Percentiles rank a stretch among this genome's conserved stretches.
Evolutionary conservation across 2,329 filamentous ascomycete genomes (phyloP).

Genomic region (Thelonectria olida): DNA sequence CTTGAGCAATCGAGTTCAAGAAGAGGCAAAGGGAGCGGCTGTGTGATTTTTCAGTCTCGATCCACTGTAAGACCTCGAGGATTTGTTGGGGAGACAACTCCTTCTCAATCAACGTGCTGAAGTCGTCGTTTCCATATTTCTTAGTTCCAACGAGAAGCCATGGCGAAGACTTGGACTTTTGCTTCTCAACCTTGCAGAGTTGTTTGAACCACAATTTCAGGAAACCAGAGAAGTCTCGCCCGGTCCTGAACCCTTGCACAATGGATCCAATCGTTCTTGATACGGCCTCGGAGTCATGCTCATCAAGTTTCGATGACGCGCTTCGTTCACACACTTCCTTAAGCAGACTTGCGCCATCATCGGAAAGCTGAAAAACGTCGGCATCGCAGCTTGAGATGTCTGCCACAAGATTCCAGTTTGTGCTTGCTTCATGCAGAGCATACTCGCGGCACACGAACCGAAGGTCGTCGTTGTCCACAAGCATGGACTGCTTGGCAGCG

Average conservation of each 20-base stretch:
- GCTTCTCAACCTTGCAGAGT: constrained; percentile 47
- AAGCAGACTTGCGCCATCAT: constrained; percentile 51
- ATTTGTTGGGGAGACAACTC: constrained; percentile 58
- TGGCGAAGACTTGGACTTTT: constrained; percentile 40
- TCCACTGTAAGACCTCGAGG: constrained; percentile 53
- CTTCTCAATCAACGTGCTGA: constrained; percentile 48
- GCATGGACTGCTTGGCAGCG: constrained; percentile 41
- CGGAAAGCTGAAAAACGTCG: constrained; percentile 55
- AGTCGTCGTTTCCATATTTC: constrained; percentile 25
- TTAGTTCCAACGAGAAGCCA: constrained; percentile 45
- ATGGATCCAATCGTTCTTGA: constrained; percentile 53
- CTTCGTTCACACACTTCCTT: constrained; percentile 51
- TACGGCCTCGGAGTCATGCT: constrained; percentile 34
- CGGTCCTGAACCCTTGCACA: constrained; percentile 54
- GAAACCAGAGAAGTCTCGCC: constrained; percentile 56
- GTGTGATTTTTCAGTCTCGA: constrained; percentile 45
- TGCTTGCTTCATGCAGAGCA: constrained; percentile 45
- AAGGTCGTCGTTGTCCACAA: constrained; percentile 52
- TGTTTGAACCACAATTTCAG: constrained; percentile 58
- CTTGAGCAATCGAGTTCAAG: constrained; percentile 53
- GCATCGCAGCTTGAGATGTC: constrained; percentile 55
- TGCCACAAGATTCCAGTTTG: constrained; percentile 55
- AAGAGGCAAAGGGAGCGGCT: constrained; percentile 52
- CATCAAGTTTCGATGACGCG: constrained; percentile 27
- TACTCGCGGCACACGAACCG: constrained; percentile 54